Conservation (phyloP, 495 filamentous ascomycete genomes). For the Penicillium cataractarum region DNA sequence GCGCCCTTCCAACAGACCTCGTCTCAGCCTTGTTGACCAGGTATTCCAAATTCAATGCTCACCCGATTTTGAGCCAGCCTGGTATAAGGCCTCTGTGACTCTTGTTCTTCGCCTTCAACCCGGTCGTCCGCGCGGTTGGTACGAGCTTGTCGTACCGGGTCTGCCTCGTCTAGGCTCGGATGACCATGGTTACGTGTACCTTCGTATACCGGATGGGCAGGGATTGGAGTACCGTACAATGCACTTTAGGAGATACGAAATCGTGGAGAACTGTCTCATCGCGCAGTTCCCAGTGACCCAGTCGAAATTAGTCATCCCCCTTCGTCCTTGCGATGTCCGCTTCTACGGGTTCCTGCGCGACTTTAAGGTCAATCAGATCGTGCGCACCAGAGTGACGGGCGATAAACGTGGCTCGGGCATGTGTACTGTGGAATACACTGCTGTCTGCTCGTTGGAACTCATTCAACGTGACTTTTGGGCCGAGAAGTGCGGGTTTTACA, state of each 20-base stretch:
- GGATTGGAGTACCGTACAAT: constrained; percentile 43
- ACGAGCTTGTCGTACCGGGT: constrained; percentile 34
- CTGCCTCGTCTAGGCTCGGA: constrained; percentile 30
- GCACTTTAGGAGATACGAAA: constrained; percentile 28
- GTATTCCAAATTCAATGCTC: constrained; percentile 29
- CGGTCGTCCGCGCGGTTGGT: constrained; percentile 33
- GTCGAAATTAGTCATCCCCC: constrained; percentile 31
- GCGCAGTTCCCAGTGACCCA: constrained; percentile 32
- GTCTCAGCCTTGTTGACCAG: constrained; percentile 24
- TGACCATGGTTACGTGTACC: constrained; percentile 37
- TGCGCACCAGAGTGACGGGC: constrained; percentile 20
- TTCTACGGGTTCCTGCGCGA: constrained; percentile 39
- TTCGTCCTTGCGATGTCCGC: constrained; percentile 33
- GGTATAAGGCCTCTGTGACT: constrained; percentile 30
- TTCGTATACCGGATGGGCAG: constrained; percentile 30
- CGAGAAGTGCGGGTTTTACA: constrained; percentile 35
- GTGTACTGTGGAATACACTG: constrained; percentile 30
- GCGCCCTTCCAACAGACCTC: constrained; percentile 12
- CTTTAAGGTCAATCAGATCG: constrained; percentile 37
- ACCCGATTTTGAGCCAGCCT: constrained; percentile 11
- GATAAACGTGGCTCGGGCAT: not conserved
- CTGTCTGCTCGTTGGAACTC: constrained; percentile 37
- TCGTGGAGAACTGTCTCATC: constrained; percentile 40
- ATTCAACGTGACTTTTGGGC: constrained; percentile 39
- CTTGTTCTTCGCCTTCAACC: constrained; percentile 23